phyloP scores from a whole-genome alignment of 2,329 filamentous ascomycete genomes.

The Xylaria sp. region DNA sequence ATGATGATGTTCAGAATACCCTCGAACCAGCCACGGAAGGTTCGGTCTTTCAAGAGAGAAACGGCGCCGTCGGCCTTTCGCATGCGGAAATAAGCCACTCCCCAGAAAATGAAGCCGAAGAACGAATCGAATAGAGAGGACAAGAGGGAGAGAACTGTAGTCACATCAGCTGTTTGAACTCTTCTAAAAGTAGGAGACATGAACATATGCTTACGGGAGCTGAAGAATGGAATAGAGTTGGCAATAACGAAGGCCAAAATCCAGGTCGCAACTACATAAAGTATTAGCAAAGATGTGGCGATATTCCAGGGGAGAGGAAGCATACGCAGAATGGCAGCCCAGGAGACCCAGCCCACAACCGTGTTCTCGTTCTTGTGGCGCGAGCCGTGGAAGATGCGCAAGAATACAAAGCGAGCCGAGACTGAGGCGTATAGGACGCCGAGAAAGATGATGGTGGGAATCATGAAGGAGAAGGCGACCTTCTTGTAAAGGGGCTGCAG shows the following conservation, averaged over 20 bases:
- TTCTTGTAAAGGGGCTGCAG: slow-evolving; percentile 85
- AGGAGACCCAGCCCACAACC: slow-evolving; percentile 80
- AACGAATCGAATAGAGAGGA: slow-evolving; percentile 92
- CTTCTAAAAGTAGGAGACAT: too few species aligned
- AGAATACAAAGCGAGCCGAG: slow-evolving; percentile 90
- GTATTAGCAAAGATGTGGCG: slow-evolving; percentile 15
- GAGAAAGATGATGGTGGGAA: slow-evolving; percentile 91
- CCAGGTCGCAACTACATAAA: slow-evolving; percentile 71
- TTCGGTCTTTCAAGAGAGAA: slow-evolving; percentile 63
- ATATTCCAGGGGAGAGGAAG: slow-evolving; percentile 36
- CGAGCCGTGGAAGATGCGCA: slow-evolving; percentile 84
- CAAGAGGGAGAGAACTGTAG: slow-evolving; percentile 74
- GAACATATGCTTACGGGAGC: slow-evolving; percentile 65
- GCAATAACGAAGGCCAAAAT: slow-evolving; percentile 91
- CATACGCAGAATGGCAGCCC: slow-evolving; percentile 76
- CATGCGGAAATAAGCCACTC: slow-evolving; percentile 83
- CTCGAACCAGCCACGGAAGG: slow-evolving; percentile 64
- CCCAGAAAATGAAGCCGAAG: slow-evolving; percentile 97
- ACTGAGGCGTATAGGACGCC: slow-evolving; percentile 92
- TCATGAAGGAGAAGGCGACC: slow-evolving; percentile 92
- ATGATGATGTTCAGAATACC: slow-evolving; percentile 77
- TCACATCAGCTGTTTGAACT: slow-evolving; percentile 20
- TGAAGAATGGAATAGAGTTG: slow-evolving; percentile 94
- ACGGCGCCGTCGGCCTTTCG: slow-evolving; percentile 70
- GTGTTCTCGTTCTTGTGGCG: slow-evolving; percentile 86